A percentile compares a stretch with the other conserved stretches of the same genome.
phyloP scores from a whole-genome alignment of 129 eudicot species.

The Daucus carota region DH1_v3.0 NC_030389.2:10497501-10498000 shows the following conservation, averaged over 20 bases:
- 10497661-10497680: neutral
- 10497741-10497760: neutral
- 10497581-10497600: neutral
- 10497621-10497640: neutral
- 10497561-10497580: neutral
- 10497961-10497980: neutral
- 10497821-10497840: neutral
- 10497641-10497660: neutral
- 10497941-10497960: slow-evolving; percentile 5
- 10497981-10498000: neutral
- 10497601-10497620: neutral
- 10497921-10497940: neutral
- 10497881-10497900: neutral
- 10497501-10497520: neutral
- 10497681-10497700: neutral
- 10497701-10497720: neutral
- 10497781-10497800: neutral
- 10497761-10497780: neutral
- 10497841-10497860: too few species aligned
- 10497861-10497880: too few species aligned
- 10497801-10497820: neutral
- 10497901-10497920: neutral
- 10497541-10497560: neutral
- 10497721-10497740: neutral
- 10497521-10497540: neutral